Evolutionary conservation across 768 basidiomycete genomes (phyloP).

Genomic region (Termitomyces sp.): DNA sequence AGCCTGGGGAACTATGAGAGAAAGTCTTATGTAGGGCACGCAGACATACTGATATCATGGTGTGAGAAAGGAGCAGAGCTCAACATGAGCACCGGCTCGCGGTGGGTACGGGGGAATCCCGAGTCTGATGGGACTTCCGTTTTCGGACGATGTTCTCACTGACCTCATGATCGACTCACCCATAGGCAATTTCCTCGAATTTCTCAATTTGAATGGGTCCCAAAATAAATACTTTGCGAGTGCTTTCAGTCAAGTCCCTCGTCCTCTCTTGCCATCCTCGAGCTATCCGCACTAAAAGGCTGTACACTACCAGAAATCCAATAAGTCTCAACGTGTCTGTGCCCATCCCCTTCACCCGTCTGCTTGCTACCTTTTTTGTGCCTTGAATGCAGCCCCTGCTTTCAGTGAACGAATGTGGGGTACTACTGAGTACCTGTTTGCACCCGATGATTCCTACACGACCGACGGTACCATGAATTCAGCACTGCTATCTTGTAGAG

Average conservation of each 20-base stretch:
- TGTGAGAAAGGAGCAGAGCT: constrained; percentile 2
- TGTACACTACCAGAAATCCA: background rate
- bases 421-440: constrained; percentile 48
- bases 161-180: constrained; percentile 3
- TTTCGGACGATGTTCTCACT: constrained; percentile 2
- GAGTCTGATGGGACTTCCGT: constrained; percentile 4
- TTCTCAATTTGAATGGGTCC: background rate
- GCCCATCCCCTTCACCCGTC: background rate
- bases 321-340: background rate
- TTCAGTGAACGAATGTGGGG: constrained; percentile 40
- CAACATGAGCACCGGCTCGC: constrained; percentile 2
- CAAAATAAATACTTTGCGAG: background rate
- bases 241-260: background rate
- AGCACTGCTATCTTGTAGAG: background rate
- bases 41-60: constrained; percentile 25
- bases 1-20: constrained; percentile 46
- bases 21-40: background rate
- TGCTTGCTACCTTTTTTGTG: constrained; percentile 2
- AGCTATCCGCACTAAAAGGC: background rate
- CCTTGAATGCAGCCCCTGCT: constrained; percentile 1
- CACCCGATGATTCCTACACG: constrained; percentile 62
- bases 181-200: background rate
- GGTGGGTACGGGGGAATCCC: background rate
- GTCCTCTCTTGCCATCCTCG: constrained; percentile 4
- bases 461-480: constrained; percentile 29